A percentile compares a stretch with the other conserved stretches of the same genome.
Conservation (phyloP, 2,329 filamentous ascomycete species). For the Knufia fluminis region DNA sequence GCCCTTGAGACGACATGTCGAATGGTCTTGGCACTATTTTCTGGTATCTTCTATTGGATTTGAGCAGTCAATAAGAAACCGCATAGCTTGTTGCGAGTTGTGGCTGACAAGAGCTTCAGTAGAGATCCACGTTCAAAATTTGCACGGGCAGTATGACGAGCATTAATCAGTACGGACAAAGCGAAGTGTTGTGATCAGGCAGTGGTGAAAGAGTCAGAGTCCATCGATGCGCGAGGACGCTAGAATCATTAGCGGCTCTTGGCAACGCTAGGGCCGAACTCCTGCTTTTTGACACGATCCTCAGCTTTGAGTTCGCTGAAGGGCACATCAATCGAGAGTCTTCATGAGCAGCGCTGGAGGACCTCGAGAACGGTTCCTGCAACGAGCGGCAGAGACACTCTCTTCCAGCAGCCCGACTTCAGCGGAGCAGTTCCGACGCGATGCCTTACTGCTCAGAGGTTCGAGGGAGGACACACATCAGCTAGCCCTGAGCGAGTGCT, state of each 20-base stretch:
- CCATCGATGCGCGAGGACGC: too few species aligned
- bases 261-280: too few species aligned
- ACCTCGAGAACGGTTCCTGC: slow-evolving; percentile 2
- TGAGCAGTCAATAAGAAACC: neutral
- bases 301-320: too few species aligned
- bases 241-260: too few species aligned
- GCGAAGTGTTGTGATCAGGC: too few species aligned
- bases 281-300: too few species aligned
- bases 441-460: neutral
- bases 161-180: too few species aligned
- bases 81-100: neutral
- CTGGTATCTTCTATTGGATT: neutral
- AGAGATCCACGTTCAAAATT: too few species aligned
- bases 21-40: neutral
- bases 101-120: too few species aligned
- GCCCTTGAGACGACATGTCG: slow-evolving; percentile 4
- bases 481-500: neutral
- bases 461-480: neutral
- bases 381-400: neutral
- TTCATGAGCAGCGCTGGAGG: slow-evolving; percentile 3
- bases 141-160: too few species aligned
- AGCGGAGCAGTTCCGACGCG: neutral
- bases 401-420: neutral
- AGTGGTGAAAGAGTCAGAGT: too few species aligned
- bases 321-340: too few species aligned